A percentile compares a stretch with the other conserved stretches of the same genome.
Evolutionary conservation across 345 rosid species (phyloP).

Genomic region (Fremontodendron californicum): DNA sequence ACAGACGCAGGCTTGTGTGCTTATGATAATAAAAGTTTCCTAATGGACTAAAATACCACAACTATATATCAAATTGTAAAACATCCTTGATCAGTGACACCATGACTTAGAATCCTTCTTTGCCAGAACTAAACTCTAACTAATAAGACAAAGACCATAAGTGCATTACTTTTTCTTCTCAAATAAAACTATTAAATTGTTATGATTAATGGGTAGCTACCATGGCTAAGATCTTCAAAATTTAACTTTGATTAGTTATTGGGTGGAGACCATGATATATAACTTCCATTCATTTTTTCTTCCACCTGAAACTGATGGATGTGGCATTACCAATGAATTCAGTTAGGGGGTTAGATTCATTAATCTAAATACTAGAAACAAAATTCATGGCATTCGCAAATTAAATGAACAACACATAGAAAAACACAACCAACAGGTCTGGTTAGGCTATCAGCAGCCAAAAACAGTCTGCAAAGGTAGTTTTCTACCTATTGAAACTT

Average conservation of each 20-base stretch:
- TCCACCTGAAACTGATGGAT: neutral
- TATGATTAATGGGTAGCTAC: neutral
- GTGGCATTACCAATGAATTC: neutral
- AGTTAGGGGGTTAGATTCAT: neutral
- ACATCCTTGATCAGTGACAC: neutral
- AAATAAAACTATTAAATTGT: neutral
- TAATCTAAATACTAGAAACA: neutral
- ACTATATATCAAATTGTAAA: neutral
- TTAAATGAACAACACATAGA: neutral
- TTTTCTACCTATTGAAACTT: neutral
- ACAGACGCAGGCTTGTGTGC: neutral
- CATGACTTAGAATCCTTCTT: neutral
- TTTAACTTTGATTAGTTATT: neutral
- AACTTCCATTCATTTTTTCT: neutral
- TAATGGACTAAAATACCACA: neutral
- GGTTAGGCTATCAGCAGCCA: neutral
- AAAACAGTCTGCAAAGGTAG: neutral
- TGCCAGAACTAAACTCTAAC: neutral
- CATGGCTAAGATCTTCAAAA: neutral
- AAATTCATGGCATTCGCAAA: neutral
- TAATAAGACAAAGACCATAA: neutral
- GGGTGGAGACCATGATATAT: neutral
- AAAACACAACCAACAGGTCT: neutral
- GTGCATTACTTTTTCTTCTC: neutral
- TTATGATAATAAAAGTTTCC: neutral